Base-by-base conservation (phyloP, 2,329 filamentous ascomycete genomes). In the Parafenestella ontariensis region DNA sequence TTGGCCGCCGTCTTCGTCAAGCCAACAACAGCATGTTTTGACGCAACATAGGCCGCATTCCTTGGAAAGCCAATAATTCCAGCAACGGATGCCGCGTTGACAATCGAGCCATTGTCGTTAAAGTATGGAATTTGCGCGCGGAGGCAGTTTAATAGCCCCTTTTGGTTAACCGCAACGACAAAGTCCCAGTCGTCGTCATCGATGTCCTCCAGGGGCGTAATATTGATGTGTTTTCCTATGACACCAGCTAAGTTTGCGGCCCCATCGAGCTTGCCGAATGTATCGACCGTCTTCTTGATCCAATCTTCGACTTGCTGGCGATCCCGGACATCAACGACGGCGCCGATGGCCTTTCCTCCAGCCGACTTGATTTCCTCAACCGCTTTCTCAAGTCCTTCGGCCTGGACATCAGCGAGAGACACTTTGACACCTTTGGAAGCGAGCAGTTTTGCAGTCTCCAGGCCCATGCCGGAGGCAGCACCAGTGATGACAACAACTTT, bases 71-170 rank as follows among this genome's bases (percentile, higher is more conserved):
- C 79, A 55, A 78, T 76, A 2, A 79, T 64, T 6, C 83, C 84
- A 36, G 82, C 81, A 36, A 82, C 81, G 33, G 80, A 84, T 24
- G 81, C 77, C 18, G 83, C 76, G 56, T 77, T 77, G 3, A 78
- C 75, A 36, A 78, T 75, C 2, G 65, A 64, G 1, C 72, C 73
- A 1, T 62, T 61, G 42, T 73, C 64, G 13, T 60, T 64, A 29
- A 85, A 77, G 42, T 77, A 76, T 1, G 58, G 61, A 17, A 77
- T 51, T 47, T 78, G 71, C 1, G 73, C 73, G 39, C 72, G 59
- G 34, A 77, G 37, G 29, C 68, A 76, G 36, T 75, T 72, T 67
- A 78, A 67, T 33, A 76, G 34, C 0, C 76, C 76, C 3, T 69
- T 73, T 17, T 73, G 46, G 52, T 78, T 78, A 3, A 77, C 70